A percentile compares a stretch with the other conserved stretches of the same genome.
Evolutionary conservation across 441 rosid genomes (phyloP).

Genomic region (Mallotus japonicus): DNA sequence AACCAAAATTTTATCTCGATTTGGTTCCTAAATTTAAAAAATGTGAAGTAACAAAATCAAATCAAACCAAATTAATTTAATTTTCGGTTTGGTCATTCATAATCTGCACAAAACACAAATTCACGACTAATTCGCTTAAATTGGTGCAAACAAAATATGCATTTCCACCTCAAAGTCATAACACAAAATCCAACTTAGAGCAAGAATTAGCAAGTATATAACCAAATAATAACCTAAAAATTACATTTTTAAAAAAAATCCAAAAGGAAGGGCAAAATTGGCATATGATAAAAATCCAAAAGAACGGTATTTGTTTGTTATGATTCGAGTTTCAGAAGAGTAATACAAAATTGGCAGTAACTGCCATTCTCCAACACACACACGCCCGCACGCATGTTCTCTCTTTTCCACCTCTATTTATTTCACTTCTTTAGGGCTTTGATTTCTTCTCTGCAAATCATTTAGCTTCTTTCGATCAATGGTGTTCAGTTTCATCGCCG

Average conservation of each 20-base stretch:
- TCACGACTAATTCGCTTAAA: no score
- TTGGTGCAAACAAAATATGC: no score
- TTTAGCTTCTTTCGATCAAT: conserved; percentile 11
- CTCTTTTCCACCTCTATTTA: background rate
- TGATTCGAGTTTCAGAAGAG: background rate
- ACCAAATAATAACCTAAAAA: no score
- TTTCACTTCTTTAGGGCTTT: background rate
- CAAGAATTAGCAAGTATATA: background rate
- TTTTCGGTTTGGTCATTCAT: no score
- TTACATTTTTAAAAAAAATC: no score
- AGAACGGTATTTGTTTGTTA: background rate
- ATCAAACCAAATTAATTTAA: no score
- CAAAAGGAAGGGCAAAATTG: background rate
- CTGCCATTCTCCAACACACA: background rate
- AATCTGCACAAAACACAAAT: no score
- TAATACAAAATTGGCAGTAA: background rate
- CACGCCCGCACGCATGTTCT: no score
- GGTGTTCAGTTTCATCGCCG: conserved; percentile 30
- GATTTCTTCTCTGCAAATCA: background rate
- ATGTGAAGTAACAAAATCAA: no score
- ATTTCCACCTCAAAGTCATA: no score
- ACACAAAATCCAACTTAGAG: background rate
- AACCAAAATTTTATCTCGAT: no score
- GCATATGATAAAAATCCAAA: background rate
- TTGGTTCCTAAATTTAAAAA: no score